Conservation (phyloP, 2,329 filamentous ascomycete species). For the Diplodia corticola region DNA sequence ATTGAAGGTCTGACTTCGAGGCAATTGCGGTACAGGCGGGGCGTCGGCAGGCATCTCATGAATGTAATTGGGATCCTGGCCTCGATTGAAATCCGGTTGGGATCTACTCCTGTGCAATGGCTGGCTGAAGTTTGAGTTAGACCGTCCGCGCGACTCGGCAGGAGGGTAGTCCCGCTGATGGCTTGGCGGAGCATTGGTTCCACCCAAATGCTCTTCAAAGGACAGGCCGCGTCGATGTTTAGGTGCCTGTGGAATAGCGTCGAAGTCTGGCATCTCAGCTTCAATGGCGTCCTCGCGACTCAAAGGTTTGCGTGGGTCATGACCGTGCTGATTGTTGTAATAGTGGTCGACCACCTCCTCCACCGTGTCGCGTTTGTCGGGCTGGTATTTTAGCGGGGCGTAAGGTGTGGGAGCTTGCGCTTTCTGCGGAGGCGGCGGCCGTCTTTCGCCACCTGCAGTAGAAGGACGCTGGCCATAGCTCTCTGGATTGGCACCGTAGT, state of each 20-base stretch:
- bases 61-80: conserved; percentile 43
- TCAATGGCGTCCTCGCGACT: conserved; percentile 48
- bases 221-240: conserved; percentile 27
- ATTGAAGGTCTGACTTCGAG: conserved; percentile 46
- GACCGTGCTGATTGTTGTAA: conserved; percentile 33
- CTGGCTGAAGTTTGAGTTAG: conserved; percentile 27
- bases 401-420: conserved; percentile 3
- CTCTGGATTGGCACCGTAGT: conserved; percentile 40
- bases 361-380: conserved; percentile 43
- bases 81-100: conserved; percentile 59
- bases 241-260: conserved; percentile 36
- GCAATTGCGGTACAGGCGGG: conserved; percentile 51
- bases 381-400: conserved; percentile 25
- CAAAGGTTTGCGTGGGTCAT: conserved; percentile 24
- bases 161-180: conserved; percentile 18
- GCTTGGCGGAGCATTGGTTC: conserved; percentile 22
- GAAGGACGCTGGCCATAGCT: conserved; percentile 39
- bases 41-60: conserved; percentile 72
- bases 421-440: background rate
- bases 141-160: background rate
- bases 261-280: conserved; percentile 65
- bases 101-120: conserved; percentile 62
- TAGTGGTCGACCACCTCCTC: conserved; percentile 51
- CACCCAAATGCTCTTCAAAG: conserved; percentile 28
- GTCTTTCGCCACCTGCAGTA: conserved; percentile 33